These are phyloP conservation scores for Stephania cephalantha DNA, from an alignment of 164 flowering plant genomes.

Conservation along the genomic window DNA sequence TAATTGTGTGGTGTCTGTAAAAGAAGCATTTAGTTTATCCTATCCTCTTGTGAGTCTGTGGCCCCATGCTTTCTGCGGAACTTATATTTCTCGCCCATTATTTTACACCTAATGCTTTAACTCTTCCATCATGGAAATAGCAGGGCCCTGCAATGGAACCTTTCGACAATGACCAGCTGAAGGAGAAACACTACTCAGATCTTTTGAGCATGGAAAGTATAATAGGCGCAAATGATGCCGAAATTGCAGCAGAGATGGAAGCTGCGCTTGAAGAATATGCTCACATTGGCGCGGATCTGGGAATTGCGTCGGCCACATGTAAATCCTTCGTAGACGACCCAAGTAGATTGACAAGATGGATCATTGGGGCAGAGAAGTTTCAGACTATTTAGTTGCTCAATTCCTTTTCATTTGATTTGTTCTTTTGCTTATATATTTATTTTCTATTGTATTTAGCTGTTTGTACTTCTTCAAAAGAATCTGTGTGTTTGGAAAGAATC, in stretches of 20 bases:
- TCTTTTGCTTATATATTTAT: background rate
- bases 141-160: constrained; percentile 79
- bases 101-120: background rate
- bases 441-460: too few relatives aligned
- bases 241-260: constrained; percentile 66
- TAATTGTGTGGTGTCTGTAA: background rate
- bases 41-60: background rate
- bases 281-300: constrained; percentile 66
- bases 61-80: background rate
- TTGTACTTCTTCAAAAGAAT: too few relatives aligned
- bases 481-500: too few relatives aligned
- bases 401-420: background rate
- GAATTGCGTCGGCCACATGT: constrained; percentile 47
- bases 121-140: background rate
- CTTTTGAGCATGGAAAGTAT: constrained; percentile 30
- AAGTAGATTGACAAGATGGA: constrained; percentile 65
- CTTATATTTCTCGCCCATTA: background rate
- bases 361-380: constrained; percentile 61
- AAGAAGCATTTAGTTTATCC: background rate
- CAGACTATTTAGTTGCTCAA: constrained; percentile 8
- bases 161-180: constrained; percentile 57
- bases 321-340: constrained; percentile 57
- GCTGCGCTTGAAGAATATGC: constrained; percentile 55
- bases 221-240: constrained; percentile 38
- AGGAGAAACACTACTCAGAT: constrained; percentile 68